Evolutionary conservation across 2,329 filamentous ascomycete genomes (phyloP).

Genomic region (Cytospora piceicola): DNA sequence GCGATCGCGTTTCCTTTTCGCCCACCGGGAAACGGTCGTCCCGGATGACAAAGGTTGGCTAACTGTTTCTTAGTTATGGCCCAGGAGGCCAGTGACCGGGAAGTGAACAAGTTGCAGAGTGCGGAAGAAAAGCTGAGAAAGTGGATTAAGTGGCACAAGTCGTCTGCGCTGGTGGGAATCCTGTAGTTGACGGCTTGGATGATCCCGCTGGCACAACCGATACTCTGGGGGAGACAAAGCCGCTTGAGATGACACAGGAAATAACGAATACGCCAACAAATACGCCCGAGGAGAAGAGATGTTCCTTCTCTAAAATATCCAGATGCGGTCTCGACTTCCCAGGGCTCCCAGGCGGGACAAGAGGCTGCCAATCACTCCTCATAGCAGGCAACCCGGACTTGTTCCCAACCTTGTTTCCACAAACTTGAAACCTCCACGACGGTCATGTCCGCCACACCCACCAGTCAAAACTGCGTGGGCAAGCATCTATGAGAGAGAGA

Average conservation of each 20-base stretch:
- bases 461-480: background rate
- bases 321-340: background rate
- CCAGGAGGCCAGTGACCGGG: background rate
- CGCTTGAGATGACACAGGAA: background rate
- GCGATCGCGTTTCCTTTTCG: background rate
- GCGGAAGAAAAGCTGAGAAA: background rate
- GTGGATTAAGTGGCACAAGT: background rate
- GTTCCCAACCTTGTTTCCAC: conserved; percentile 6
- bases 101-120: background rate
- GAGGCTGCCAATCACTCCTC: background rate
- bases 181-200: background rate
- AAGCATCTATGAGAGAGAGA: background rate
- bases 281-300: background rate
- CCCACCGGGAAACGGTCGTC: background rate
- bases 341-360: background rate
- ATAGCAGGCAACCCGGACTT: too few species aligned
- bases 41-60: background rate
- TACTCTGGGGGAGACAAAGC: background rate
- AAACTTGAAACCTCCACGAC: conserved; percentile 1
- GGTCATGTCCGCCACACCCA: background rate
- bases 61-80: background rate
- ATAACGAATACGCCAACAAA: background rate
- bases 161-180: background rate
- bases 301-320: background rate
- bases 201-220: background rate